These are phyloP conservation scores for Globisporangium splendens DNA, from an alignment of 352 stramenopile genomes.

Conservation along the genomic window DNA sequence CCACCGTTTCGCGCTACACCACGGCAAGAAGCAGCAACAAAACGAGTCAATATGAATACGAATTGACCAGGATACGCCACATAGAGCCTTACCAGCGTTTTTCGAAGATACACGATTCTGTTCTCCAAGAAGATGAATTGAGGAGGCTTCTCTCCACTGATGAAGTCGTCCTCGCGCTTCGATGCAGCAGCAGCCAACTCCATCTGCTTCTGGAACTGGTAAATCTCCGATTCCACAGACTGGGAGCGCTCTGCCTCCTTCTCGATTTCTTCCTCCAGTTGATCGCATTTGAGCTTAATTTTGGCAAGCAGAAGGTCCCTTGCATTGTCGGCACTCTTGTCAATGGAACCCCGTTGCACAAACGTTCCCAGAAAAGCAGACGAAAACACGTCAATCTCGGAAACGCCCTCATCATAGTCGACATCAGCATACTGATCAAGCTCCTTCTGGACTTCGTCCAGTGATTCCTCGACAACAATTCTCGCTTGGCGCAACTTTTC, in stretches of 20 bases:
- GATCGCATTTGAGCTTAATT: slow-evolving; percentile 42
- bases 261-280: slow-evolving; percentile 59
- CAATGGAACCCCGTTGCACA: slow-evolving; percentile 58
- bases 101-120: slow-evolving; percentile 58
- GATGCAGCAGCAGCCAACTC: slow-evolving; percentile 53
- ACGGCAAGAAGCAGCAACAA: neutral
- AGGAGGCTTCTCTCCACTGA: slow-evolving; percentile 72
- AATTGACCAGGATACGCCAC: neutral
- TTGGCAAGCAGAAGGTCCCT: slow-evolving; percentile 53
- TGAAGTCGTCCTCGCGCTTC: slow-evolving; percentile 72
- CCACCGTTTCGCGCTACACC: slow-evolving; percentile 51
- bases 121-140: slow-evolving; percentile 80
- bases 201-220: slow-evolving; percentile 68
- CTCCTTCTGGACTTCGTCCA: slow-evolving; percentile 63
- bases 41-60: neutral
- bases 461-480: slow-evolving; percentile 41
- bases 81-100: slow-evolving; percentile 52
- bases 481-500: slow-evolving; percentile 51
- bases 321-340: slow-evolving; percentile 56
- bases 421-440: slow-evolving; percentile 62
- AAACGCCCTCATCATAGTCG: slow-evolving; percentile 36
- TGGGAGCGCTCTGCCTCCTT: slow-evolving; percentile 54
- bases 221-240: slow-evolving; percentile 57
- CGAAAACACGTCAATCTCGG: slow-evolving; percentile 70
- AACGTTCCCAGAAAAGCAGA: slow-evolving; percentile 58